Conservation (phyloP, 192 early-diverging fungal genomes). For the Linnemannia zychae region DNA sequence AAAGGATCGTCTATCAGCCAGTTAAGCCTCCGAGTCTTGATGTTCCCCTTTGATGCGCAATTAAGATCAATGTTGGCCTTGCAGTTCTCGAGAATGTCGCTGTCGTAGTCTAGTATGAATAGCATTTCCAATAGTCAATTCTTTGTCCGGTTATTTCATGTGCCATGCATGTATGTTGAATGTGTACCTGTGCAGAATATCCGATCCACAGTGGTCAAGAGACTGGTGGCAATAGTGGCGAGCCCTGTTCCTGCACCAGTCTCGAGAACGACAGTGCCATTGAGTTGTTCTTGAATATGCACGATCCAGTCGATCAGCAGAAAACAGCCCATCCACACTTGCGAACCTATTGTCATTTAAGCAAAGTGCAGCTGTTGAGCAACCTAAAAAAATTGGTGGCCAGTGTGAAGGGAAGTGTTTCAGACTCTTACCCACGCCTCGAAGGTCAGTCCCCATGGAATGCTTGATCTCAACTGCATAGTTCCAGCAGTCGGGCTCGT, state of each 20-base stretch:
- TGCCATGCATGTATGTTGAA: background rate
- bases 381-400: background rate
- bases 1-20: conserved; percentile 40
- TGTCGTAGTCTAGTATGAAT: conserved; percentile 19
- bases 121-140: background rate
- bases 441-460: conserved; percentile 39
- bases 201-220: background rate
- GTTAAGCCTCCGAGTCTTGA: conserved; percentile 22
- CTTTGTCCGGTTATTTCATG: background rate
- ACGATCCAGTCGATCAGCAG: conserved; percentile 38
- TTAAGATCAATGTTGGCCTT: conserved; percentile 25
- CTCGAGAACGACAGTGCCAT: conserved; percentile 14
- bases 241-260: conserved; percentile 47
- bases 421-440: conserved; percentile 27
- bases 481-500: conserved; percentile 16
- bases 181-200: conserved; percentile 39
- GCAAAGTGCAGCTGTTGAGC: background rate
- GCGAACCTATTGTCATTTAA: conserved; percentile 16
- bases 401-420: background rate
- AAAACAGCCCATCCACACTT: conserved; percentile 55
- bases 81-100: conserved; percentile 27
- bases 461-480: conserved; percentile 34
- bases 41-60: background rate
- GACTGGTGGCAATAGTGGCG: conserved; percentile 29
- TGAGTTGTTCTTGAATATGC: conserved; percentile 6